These are phyloP conservation scores for Dittrichia graveolens DNA, from an alignment of 129 eudicot species.

Conservation along the genomic window DNA sequence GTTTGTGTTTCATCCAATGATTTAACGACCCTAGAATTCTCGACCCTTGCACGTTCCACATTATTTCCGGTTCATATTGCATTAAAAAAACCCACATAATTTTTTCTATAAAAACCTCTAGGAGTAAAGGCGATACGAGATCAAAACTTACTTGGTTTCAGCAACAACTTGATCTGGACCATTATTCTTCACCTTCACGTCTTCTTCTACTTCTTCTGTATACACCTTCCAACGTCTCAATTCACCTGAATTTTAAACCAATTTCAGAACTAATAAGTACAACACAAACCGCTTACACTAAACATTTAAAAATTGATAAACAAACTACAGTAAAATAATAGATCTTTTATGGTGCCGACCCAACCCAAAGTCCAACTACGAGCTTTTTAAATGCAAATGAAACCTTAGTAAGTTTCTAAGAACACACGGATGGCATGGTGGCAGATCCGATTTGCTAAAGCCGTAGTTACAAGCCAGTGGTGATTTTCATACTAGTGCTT, in stretches of 20 bases:
- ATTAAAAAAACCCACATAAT: conserved; percentile 4
- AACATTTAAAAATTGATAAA: too few relatives aligned
- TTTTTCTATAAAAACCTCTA: neutral
- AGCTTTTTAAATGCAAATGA: too few relatives aligned
- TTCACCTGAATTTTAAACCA: conserved; percentile 28
- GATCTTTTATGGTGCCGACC: too few relatives aligned
- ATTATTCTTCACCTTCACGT: conserved; percentile 30
- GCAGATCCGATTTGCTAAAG: too few relatives aligned
- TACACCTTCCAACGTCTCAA: conserved; percentile 53
- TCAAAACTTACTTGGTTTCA: conserved; percentile 48
- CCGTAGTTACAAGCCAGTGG: too few relatives aligned
- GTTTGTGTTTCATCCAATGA: neutral
- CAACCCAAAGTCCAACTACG: too few relatives aligned
- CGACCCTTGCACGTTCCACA: neutral
- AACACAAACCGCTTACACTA: neutral
- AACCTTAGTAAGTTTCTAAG: too few relatives aligned
- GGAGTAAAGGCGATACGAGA: neutral
- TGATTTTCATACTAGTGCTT: too few relatives aligned
- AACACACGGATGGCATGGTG: too few relatives aligned
- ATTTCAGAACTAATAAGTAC: conserved; percentile 5
- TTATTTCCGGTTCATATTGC: conserved; percentile 4
- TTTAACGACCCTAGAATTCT: neutral
- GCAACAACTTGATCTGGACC: conserved; percentile 12
- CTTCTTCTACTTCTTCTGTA: too few relatives aligned
- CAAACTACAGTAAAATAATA: too few relatives aligned